These are phyloP conservation scores for Cordyceps pruinosa DNA, from an alignment of 2,329 filamentous ascomycete genomes.

Conservation along the genomic window DNA sequence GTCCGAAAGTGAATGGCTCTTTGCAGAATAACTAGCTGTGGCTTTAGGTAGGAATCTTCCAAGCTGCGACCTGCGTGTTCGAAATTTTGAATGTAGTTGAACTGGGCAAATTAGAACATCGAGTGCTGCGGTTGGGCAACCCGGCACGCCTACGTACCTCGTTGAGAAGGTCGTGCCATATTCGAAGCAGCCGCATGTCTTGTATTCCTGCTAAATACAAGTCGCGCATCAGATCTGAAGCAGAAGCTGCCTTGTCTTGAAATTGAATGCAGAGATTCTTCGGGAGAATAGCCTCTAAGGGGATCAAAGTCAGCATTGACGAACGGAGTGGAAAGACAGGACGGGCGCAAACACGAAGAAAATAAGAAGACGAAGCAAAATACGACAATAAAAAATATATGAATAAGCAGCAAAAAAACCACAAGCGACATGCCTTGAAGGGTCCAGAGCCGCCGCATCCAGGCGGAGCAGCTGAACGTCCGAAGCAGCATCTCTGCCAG, in stretches of 20 bases:
- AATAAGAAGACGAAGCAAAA: not conserved
- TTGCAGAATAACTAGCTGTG: constrained; percentile 17
- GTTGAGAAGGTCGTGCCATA: constrained; percentile 18
- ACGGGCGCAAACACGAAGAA: not conserved
- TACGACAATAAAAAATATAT: not conserved
- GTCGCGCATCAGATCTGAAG: constrained; percentile 12
- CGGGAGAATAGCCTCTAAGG: constrained; percentile 26
- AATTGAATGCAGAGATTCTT: constrained; percentile 28
- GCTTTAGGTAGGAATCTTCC: not conserved
- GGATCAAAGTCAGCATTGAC: not conserved
- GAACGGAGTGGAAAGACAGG: not conserved
- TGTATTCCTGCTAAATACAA: constrained; percentile 12
- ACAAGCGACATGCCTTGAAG: constrained; percentile 23
- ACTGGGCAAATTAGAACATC: constrained; percentile 7
- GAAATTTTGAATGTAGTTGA: constrained; percentile 16
- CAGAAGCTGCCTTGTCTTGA: constrained; percentile 21
- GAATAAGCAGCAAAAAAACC: not conserved
- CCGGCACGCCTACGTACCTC: constrained; percentile 14
- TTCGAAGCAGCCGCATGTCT: constrained; percentile 16
- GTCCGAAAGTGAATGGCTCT: constrained; percentile 21
- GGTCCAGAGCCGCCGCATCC: constrained; percentile 35
- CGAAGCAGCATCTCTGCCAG: constrained; percentile 23
- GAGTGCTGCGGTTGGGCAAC: rapidly evolving
- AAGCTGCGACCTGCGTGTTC: not conserved
- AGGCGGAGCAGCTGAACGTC: constrained; percentile 26